Evolutionary conservation across 176 grass and related monocot genomes (phyloP), one percentile per base, ranked within the genome.

Genomic region (Lolium perenne): DNA sequence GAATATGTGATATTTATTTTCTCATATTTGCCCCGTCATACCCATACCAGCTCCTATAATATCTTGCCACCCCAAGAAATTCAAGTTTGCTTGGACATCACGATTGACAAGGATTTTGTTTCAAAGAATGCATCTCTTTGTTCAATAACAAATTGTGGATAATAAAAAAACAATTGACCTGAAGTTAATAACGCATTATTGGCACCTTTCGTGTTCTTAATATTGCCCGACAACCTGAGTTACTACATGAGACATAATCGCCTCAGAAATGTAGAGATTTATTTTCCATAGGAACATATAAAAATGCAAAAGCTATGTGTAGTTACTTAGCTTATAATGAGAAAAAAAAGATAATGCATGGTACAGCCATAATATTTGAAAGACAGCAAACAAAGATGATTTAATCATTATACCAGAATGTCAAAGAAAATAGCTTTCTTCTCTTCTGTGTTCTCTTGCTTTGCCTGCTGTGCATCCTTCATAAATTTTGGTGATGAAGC

Each of bases 401-500:
- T 46, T 75, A 72, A 49, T 18, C 26, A 38, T 5, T 47, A 38
- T 98, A 98, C 96, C 96, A 98, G 85, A 83, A 98, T n/a, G 77
- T 98, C 96, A 18, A 95, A 98, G 84, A 86, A 98, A 86, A 98
- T 62, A 77, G 88, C 88, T 58, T 88, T 89, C 18, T 84, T 88
- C 40, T 94, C 55, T 71, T 86, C 84, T 79, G 78, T 82, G 50
- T 61, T 82, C 69, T 74, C 71, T 85, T 95, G 85, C 54, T 81
- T 95, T 79, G 46, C 85, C 57, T 84, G 74, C 65, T 86, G 65
- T 59, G 81, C 81, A 87, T 91, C 86, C 79, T 91, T 95, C 70
- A 88, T 74, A 83, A 94, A 89, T 77, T 88, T 94, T 81, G 84
- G 72, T 67, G 92, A 92, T 72, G 86, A 72, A 64, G 91, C 88